Base-by-base conservation (phyloP, 257 asterid genomes). In the Linderniella brevidens region DNA sequence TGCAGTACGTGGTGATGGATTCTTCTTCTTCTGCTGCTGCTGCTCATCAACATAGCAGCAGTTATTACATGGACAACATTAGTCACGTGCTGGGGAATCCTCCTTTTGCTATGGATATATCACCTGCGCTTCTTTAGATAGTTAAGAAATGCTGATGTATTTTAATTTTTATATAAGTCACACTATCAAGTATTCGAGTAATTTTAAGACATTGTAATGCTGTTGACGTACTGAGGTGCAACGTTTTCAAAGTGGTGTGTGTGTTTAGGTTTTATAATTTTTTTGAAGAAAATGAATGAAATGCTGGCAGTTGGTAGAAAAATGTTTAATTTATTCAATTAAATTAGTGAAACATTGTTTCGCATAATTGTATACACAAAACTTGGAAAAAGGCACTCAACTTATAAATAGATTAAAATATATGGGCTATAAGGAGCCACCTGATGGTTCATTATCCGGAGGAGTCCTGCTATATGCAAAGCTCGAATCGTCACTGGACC, bases 1-100 rank as follows among this genome's bases (percentile, higher is more conserved):
- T 86, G 92, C 97, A 82, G 61, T 78, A 82, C 41, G 87, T 86
- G 47, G 93, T 82, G 56, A 82, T 86, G 97, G 97, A 86, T 53
- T 25, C 32, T 25, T 25, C 32, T 25, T 25, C 32, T 25, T 25
- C 32, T 2, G 32, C 32, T 25, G 32, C 32, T 25, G 86, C 92
- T 0, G 4, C 66, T 5, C 69, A 67, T 25, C 73, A 59, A 1
- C 84, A 71, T 54, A 25, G 32, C 32, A 25, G 32, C 32, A 25
- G 32, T 25, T 82, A 77, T 54, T 86, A 75, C 68, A 73, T 86
- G 87, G 94, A 82, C 57, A 74, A 61, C 18, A 6, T 25, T 25
- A 25, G 6, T 25, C 32, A 25, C 32, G 82, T 77, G 32, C 39
- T 79, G 14, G 92, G 82, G 19, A 69, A 73, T 37, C 79, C 90